Evolutionary conservation across 345 rosid genomes (phyloP).

Genomic region (Citrus inodora): DNA sequence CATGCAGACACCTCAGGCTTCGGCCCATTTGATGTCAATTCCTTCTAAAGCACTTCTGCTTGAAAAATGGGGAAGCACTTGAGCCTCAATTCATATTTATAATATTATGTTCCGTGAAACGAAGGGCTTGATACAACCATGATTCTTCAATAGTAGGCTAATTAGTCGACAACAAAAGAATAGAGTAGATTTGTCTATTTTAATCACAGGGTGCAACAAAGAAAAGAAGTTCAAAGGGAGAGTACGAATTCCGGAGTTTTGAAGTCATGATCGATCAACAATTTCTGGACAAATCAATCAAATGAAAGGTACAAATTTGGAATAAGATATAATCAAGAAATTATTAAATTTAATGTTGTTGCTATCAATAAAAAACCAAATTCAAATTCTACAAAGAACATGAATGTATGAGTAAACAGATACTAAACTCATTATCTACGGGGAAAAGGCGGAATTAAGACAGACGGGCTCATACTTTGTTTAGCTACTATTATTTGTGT

Average conservation of each 20-base stretch:
- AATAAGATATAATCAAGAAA: neutral
- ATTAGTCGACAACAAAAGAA: neutral
- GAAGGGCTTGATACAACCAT: neutral
- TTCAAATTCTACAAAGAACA: constrained; percentile 20
- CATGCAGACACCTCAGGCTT: neutral
- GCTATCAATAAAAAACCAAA: constrained; percentile 7
- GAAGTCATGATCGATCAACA: neutral
- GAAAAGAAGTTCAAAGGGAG: neutral
- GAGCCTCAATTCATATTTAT: neutral
- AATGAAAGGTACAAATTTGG: neutral
- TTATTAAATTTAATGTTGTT: neutral
- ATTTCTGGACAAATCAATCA: neutral
- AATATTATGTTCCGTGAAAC: no score
- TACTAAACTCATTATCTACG: constrained; percentile 12
- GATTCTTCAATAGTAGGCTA: neutral
- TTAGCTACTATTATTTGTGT: constrained; percentile 27
- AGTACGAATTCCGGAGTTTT: neutral
- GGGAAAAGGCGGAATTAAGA: constrained; percentile 9
- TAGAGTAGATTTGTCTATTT: neutral
- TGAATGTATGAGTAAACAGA: constrained; percentile 4
- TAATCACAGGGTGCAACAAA: neutral
- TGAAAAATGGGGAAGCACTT: neutral
- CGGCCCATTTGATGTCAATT: neutral
- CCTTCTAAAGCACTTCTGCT: neutral
- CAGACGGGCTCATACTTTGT: constrained; percentile 9